Percentiles rank a stretch among this genome's conserved stretches.
Conservation (phyloP, 768 basidiomycete species). For the Paxillus involutus region DNA sequence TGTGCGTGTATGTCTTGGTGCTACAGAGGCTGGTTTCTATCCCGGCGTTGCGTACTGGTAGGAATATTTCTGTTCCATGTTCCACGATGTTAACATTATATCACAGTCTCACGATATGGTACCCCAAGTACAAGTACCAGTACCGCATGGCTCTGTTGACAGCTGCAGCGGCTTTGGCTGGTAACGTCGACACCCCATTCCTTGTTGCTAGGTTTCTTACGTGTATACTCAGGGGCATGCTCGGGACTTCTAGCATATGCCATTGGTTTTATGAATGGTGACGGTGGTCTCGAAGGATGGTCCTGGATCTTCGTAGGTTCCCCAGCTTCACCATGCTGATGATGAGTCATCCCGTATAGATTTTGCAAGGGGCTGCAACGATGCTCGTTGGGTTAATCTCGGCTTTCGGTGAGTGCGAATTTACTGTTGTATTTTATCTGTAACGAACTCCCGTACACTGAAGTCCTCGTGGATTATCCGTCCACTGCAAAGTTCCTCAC, state of each 20-base stretch:
- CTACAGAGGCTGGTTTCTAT: slow-evolving; percentile 70
- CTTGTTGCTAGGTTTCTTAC: slow-evolving; percentile 41
- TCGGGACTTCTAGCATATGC: slow-evolving; percentile 58
- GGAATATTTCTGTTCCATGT: slow-evolving; percentile 5
- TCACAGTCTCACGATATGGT: slow-evolving; percentile 62
- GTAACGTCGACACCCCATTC: slow-evolving; percentile 15
- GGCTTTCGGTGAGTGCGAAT: no score
- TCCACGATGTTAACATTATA: no score
- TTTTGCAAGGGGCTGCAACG: no score
- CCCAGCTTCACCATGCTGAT: no score
- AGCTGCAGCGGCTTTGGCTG: slow-evolving; percentile 62
- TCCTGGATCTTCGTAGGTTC: slow-evolving; percentile 61
- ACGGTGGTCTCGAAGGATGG: slow-evolving; percentile 53
- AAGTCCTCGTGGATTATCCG: slow-evolving; percentile 65
- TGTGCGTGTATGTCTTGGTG: slow-evolving; percentile 56
- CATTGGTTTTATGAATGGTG: slow-evolving; percentile 52
- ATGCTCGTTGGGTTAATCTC: no score
- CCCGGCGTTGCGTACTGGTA: slow-evolving; percentile 77
- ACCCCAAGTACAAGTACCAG: slow-evolving; percentile 61
- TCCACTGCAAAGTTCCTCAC: slow-evolving; percentile 59
- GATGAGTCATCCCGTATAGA: no score
- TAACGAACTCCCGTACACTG: neutral
- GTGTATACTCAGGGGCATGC: neutral
- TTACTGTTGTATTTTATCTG: no score
- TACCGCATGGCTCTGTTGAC: slow-evolving; percentile 64